phyloP scores from a whole-genome alignment of 1,284 basidiomycete genomes.

The Pholiota adiposa region DNA sequence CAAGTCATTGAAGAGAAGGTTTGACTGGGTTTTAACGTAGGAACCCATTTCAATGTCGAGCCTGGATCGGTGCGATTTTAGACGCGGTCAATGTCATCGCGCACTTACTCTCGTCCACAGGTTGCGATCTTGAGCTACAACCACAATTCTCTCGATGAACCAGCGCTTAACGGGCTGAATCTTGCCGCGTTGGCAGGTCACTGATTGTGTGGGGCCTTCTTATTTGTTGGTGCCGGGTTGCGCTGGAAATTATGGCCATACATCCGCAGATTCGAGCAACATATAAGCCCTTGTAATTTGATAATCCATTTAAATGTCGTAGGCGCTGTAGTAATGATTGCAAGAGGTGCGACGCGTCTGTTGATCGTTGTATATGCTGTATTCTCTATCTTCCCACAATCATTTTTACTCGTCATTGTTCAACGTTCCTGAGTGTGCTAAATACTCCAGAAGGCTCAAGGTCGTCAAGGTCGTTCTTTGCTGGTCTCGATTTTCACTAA shows the following conservation, averaged over 20 bases:
- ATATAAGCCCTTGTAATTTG: background rate
- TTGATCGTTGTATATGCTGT: slow-evolving; percentile 29
- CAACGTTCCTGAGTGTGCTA: background rate
- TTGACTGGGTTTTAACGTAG: slow-evolving; percentile 36
- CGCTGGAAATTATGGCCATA: background rate
- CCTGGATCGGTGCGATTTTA: slow-evolving; percentile 68
- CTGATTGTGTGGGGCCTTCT: slow-evolving; percentile 4
- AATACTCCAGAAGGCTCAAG: slow-evolving; percentile 5
- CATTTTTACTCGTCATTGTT: slow-evolving; percentile 19
- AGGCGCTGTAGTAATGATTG: too few species aligned
- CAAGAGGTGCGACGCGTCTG: slow-evolving; percentile 37
- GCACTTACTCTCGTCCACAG: slow-evolving; percentile 37
- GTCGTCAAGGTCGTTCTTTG: slow-evolving; percentile 5
- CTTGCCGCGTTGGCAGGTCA: slow-evolving; percentile 50
- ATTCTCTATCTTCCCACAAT: slow-evolving; percentile 25
- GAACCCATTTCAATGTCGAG: slow-evolving; percentile 80
- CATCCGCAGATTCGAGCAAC: background rate
- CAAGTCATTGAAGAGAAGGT: slow-evolving; percentile 1
- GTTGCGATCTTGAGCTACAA: slow-evolving; percentile 77
- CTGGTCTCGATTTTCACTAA: slow-evolving; percentile 9
- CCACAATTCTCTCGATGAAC: slow-evolving; percentile 77
- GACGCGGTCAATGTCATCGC: background rate
- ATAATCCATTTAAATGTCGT: background rate
- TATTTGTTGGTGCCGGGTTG: too few species aligned
- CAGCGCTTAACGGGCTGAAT: slow-evolving; percentile 75